Conservation (phyloP, 345 rosid genomes). For the Syzygium aqueum region DNA sequence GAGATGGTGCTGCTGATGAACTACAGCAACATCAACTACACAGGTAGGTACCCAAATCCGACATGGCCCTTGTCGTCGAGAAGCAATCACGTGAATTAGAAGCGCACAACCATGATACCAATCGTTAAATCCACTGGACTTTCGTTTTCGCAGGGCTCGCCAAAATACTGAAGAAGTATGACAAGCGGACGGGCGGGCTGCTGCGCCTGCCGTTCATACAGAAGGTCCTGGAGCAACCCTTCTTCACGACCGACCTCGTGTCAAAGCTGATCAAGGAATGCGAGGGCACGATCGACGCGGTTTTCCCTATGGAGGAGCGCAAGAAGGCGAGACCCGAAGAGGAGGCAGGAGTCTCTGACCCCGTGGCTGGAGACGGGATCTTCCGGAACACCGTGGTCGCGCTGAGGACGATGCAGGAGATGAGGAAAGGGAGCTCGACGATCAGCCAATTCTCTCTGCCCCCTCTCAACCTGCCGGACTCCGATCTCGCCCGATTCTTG, state of each 20-base stretch:
- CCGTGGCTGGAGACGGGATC: slow-evolving; percentile 43
- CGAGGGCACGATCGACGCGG: slow-evolving; percentile 43
- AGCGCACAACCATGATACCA: neutral
- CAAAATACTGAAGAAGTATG: slow-evolving; percentile 87
- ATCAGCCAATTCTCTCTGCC: slow-evolving; percentile 60
- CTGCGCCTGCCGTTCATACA: slow-evolving; percentile 60
- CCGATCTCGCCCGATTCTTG: slow-evolving; percentile 30
- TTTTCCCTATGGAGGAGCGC: slow-evolving; percentile 35
- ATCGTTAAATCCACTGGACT: too few species aligned
- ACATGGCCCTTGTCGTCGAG: neutral
- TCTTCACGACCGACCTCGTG: slow-evolving; percentile 69
- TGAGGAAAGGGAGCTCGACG: slow-evolving; percentile 78
- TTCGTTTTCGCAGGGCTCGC: slow-evolving; percentile 36
- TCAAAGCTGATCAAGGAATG: slow-evolving; percentile 73
- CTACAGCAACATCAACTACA: slow-evolving; percentile 85
- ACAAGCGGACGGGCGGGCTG: slow-evolving; percentile 57
- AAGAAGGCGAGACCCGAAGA: neutral
- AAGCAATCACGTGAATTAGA: neutral
- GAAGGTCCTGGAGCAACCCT: slow-evolving; percentile 59
- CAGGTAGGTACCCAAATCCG: slow-evolving; percentile 24
- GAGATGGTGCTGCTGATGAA: slow-evolving; percentile 84
- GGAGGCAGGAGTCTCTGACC: slow-evolving; percentile 16
- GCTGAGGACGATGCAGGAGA: slow-evolving; percentile 63
- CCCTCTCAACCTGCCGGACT: slow-evolving; percentile 55
- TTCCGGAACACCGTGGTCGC: slow-evolving; percentile 75